Evolutionary conservation across 257 asterid species (phyloP).

Genomic region (Fraxinus quadrangulata): DNA sequence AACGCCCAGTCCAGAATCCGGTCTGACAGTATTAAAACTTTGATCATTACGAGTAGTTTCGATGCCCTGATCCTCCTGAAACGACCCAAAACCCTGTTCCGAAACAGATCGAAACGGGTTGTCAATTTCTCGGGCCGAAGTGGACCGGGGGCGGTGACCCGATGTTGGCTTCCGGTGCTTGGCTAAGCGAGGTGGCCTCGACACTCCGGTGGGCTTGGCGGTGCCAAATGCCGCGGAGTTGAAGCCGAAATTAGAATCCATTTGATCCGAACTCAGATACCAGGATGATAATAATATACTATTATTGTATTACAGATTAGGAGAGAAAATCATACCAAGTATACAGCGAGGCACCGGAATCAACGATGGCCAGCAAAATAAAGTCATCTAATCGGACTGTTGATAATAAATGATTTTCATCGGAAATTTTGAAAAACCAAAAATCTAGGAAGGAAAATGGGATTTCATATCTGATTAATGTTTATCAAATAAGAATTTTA

Average conservation of each 20-base stretch:
- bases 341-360: slow-evolving; percentile 43
- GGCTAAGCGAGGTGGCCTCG: slow-evolving; percentile 63
- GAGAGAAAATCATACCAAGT: slow-evolving; percentile 44
- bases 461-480: background rate
- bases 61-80: slow-evolving; percentile 29
- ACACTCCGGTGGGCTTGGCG: slow-evolving; percentile 41
- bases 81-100: slow-evolving; percentile 28
- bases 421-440: background rate
- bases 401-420: slow-evolving; percentile 12
- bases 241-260: slow-evolving; percentile 72
- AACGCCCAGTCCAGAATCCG: slow-evolving; percentile 24
- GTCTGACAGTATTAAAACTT: slow-evolving; percentile 25
- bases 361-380: slow-evolving; percentile 60
- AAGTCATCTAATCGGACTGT: slow-evolving; percentile 58
- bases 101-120: slow-evolving; percentile 45
- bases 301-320: slow-evolving; percentile 20
- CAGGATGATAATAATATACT: background rate
- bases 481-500: background rate
- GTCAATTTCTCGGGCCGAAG: slow-evolving; percentile 18
- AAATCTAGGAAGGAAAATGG: background rate
- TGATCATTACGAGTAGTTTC: slow-evolving; percentile 37
- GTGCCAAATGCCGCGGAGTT: slow-evolving; percentile 55
- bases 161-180: slow-evolving; percentile 65
- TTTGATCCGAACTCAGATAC: slow-evolving; percentile 15
- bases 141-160: slow-evolving; percentile 40